Evolutionary conservation across 345 rosid genomes (phyloP).

Genomic region (Citrus glauca): DNA sequence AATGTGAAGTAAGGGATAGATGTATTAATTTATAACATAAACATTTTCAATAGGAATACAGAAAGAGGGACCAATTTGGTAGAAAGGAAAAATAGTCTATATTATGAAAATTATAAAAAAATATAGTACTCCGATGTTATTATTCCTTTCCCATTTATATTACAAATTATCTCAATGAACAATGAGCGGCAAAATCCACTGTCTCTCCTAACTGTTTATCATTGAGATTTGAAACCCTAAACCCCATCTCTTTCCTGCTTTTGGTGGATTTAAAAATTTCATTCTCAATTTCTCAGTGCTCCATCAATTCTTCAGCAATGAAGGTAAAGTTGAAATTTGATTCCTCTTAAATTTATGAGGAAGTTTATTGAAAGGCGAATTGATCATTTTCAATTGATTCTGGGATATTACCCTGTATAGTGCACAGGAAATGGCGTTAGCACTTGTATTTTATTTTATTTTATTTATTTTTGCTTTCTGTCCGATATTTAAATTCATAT

Average conservation of each 20-base stretch:
- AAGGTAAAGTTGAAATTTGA: not conserved
- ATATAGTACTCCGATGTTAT: not conserved
- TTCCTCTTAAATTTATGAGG: not conserved
- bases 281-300: not conserved
- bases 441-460: too few species aligned
- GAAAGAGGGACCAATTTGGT: not conserved
- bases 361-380: not conserved
- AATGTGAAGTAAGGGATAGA: too few species aligned
- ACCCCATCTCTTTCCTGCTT: not conserved
- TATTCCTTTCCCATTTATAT: not conserved
- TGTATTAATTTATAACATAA: too few species aligned
- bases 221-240: not conserved
- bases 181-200: not conserved
- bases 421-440: too few species aligned
- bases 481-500: too few species aligned
- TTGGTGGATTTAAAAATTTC: not conserved
- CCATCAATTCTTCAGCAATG: not conserved
- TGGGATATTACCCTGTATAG: too few species aligned
- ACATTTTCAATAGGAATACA: not conserved
- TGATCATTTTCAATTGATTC: too few species aligned
- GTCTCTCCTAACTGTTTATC: not conserved
- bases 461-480: not conserved
- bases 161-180: not conserved
- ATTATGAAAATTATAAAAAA: too few species aligned
- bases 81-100: too few species aligned